Evolutionary conservation across 257 asterid genomes (phyloP).

Genomic region (Solanum commersonii): DNA sequence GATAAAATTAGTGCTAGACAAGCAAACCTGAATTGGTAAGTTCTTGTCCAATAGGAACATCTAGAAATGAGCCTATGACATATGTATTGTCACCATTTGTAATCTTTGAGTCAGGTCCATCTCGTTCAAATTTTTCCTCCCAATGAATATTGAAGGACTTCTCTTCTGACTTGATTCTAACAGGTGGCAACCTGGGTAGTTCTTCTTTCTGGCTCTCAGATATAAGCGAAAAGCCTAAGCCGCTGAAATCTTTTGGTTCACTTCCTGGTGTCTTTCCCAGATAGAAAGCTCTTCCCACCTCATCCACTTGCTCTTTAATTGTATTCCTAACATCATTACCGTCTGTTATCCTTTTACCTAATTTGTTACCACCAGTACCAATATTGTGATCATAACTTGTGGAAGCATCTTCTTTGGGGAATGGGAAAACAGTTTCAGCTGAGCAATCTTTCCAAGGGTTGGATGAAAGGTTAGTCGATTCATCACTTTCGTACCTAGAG

Average conservation of each 20-base stretch:
- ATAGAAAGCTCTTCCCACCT: conserved; percentile 15
- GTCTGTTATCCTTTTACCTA: conserved; percentile 3
- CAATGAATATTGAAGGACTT: conserved; percentile 7
- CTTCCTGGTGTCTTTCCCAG: background rate
- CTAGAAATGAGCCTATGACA: conserved; percentile 15
- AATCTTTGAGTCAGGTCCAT: conserved; percentile 10
- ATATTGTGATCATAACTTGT: background rate
- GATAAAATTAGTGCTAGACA: background rate
- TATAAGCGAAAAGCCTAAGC: background rate
- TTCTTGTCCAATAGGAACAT: conserved; percentile 21
- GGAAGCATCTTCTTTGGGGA: conserved; percentile 1
- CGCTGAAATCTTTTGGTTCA: conserved; percentile 2
- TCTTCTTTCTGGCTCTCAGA: conserved; percentile 18
- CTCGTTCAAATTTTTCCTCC: conserved; percentile 19
- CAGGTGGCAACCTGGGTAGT: conserved; percentile 20
- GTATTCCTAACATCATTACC: background rate
- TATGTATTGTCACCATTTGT: conserved; percentile 1
- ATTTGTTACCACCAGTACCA: conserved; percentile 1
- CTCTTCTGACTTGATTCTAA: conserved; percentile 14
- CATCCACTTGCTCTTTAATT: conserved; percentile 12
- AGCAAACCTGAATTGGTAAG: conserved; percentile 6
- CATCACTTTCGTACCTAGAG: background rate
- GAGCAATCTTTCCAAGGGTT: conserved; percentile 5
- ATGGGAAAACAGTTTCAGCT: conserved; percentile 5
- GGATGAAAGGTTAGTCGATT: background rate